phyloP scores from a whole-genome alignment of 2,329 filamentous ascomycete genomes.

The Didymella arachidicola region DNA sequence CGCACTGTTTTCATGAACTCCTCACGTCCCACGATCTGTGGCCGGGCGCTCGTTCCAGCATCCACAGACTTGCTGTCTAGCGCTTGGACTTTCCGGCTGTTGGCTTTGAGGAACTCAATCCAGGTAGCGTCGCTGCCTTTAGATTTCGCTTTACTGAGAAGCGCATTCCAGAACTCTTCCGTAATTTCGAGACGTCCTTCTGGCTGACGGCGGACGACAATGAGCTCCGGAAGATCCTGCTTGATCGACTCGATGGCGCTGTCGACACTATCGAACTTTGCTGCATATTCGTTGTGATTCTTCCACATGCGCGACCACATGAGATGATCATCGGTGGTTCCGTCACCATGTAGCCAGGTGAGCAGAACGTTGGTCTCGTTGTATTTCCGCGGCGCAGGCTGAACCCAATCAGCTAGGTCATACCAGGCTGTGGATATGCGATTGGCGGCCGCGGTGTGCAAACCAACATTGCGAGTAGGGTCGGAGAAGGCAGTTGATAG shows the following conservation, averaged over 20 bases:
- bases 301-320: constrained; percentile 32
- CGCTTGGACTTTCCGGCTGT: constrained; percentile 53
- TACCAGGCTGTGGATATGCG: constrained; percentile 30
- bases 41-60: constrained; percentile 12
- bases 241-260: constrained; percentile 29
- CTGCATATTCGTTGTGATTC: constrained; percentile 22
- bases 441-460: constrained; percentile 23
- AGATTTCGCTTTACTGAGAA: constrained; percentile 63
- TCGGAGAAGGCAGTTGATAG: constrained; percentile 10
- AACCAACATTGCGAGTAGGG: constrained; percentile 11
- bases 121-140: constrained; percentile 57
- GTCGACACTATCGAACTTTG: constrained; percentile 22
- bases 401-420: constrained; percentile 26
- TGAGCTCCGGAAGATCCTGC: constrained; percentile 60
- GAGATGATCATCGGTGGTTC: constrained; percentile 23
- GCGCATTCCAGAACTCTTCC: constrained; percentile 70
- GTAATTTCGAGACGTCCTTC: constrained; percentile 64
- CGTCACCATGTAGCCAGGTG: constrained; percentile 9
- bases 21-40: constrained; percentile 53
- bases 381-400: constrained; percentile 17
- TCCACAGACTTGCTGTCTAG: constrained; percentile 28
- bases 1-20: constrained; percentile 57
- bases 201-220: constrained; percentile 63
- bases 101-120: constrained; percentile 62
- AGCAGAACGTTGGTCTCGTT: constrained; percentile 9